Evolutionary conservation across 306 rosid species (phyloP), one percentile per base, ranked within the genome.

Genomic region (Malus sieversii): DNA sequence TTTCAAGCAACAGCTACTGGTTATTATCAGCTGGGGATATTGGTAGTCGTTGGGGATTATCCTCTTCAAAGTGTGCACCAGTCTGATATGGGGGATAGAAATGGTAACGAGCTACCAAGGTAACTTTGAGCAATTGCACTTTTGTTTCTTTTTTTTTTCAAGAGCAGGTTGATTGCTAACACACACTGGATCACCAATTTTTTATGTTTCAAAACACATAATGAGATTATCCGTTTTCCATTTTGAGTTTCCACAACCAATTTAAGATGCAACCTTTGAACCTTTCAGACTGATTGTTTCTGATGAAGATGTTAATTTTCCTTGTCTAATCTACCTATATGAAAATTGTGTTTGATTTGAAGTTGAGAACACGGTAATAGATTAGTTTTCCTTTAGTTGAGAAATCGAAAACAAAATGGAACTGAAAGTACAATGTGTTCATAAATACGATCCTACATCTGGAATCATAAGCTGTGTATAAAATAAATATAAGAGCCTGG

Each of bases 1-100:
- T 95, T 95, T 87, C 98, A 95, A 90, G 97, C 97, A 84, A 95
- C 98, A 73, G 97, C 98, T 75, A 90, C 98, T 70, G 98, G 98
- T 77, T 95, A 95, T 85, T 90, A 92, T 92, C 98, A 95, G 83
- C 92, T 95, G 70, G 98, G 98, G 66, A 82, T 95, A n/a, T 88
- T 92, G 89, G 97, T 89, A 57, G 85, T 89, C 16, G 84, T 92
- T 67, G 97, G 93, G 64, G 97, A 90, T 83, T 85, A 87, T 89
- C 81, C 93, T 48, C 77, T 86, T 82, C 90, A 82, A 38, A 85
- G 80, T 82, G 70, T 77, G 78, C 88, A 82, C 77, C 90, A 81
- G 76, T 78, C 87, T 73, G 88, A 88, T 79, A 69, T 78, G 38
- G 83, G 84, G 88, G 80, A 81, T 57, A 69, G 52, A 68, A 85